phyloP scores from a whole-genome alignment of 768 basidiomycete genomes.

The Naganishia onofrii region DNA sequence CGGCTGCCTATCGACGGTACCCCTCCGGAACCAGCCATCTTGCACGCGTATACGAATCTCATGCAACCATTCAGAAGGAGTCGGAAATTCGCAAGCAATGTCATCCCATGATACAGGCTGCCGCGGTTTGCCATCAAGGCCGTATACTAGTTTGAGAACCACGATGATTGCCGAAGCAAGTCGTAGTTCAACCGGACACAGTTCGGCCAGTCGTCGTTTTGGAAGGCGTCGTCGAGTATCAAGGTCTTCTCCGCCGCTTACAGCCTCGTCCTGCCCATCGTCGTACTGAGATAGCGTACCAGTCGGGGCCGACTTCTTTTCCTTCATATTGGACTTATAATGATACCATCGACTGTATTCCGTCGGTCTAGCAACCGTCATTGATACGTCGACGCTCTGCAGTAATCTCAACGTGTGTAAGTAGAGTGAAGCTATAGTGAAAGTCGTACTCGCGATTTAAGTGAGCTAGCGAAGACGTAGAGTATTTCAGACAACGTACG shows the following conservation, averaged over 20 bases:
- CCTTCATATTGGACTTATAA: neutral
- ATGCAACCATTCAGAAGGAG: conserved; percentile 8
- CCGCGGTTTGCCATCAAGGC: conserved; percentile 22
- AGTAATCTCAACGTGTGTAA: conserved; percentile 10
- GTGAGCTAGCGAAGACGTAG: neutral
- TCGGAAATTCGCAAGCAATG: conserved; percentile 8
- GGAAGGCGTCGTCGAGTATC: conserved; percentile 1
- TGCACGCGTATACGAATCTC: conserved; percentile 12
- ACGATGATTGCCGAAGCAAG: conserved; percentile 25
- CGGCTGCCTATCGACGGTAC: neutral
- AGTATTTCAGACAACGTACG: conserved; percentile 28
- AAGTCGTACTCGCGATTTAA: neutral
- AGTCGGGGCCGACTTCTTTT: neutral
- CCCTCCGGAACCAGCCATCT: conserved; percentile 23
- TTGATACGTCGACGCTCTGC: neutral
- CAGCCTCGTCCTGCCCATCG: neutral
- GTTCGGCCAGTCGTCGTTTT: conserved; percentile 11
- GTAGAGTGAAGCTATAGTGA: conserved; percentile 16
- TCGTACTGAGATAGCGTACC: neutral
- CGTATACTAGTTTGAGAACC: conserved; percentile 29
- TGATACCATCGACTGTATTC: neutral
- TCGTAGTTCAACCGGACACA: conserved; percentile 16
- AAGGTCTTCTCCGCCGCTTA: neutral
- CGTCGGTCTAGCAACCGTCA: conserved; percentile 22
- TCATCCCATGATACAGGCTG: neutral